Base-by-base conservation (phyloP, 2,329 filamentous ascomycete genomes). In the Sporothrix inflata region DNA sequence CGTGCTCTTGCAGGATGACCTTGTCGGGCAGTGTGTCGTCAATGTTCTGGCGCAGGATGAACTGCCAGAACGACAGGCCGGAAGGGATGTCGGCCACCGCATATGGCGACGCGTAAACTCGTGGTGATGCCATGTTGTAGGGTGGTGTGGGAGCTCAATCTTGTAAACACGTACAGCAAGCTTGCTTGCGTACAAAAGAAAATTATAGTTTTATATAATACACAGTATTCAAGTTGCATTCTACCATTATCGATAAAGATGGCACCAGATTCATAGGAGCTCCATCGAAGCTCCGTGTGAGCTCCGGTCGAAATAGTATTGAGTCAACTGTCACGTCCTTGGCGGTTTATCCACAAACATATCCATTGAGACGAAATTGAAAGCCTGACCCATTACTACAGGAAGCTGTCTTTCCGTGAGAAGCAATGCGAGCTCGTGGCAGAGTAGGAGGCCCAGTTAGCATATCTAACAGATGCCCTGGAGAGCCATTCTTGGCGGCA, bases 41-140 rank as follows among this genome's bases (percentile, higher is more conserved):
- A 11, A 72, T 45, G 14, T 72, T 61, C 19, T 72, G 51, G 21
- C 63, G 27, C 42, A 69, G n/a, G 2, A 72, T 66, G 49, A 45
- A 68, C n/a, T 68, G 63, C 70, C 70, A 69, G 38, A 72, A 69
- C 8, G 49, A 60, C 65, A 60, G 63, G 70, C 69, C 34, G 0
- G 63, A 38, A 3, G 47, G 70, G 11, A 69, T 55, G 16, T 21
- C 27, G 4, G 51, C 40, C 16, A 27, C 40, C 38, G 63, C 34
- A 45, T 68, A 68, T 3, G 49, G 27, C 4, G 61, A 68, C 0
- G 61, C 34, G 12, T 61, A 61, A 16, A 71, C 45, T 66, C 49
- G 45, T 30, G 27, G 42, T 45, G 38, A 14, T 45, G 38, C 8
- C 60, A 63, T 42, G 21, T 12, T 8, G 53, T 3, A 4, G 11